These are phyloP conservation scores for Laguncularia racemosa DNA, from an alignment of 345 rosid species.

Conservation along the genomic window DNA sequence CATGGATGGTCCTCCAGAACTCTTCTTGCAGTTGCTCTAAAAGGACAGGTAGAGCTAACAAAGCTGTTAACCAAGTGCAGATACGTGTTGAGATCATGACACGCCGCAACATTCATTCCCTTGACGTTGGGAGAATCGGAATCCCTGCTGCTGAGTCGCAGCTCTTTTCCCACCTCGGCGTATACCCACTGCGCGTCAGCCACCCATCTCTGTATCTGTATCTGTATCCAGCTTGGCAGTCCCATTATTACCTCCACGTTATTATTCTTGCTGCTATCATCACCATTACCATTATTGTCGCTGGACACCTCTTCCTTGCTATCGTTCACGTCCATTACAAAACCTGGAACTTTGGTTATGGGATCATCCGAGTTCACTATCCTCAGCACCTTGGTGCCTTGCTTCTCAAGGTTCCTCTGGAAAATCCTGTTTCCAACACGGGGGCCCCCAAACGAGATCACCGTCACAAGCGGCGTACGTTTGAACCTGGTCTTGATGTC, in stretches of 20 bases:
- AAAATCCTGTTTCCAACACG: constrained; percentile 79
- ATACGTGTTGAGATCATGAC: constrained; percentile 82
- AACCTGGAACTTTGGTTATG: constrained; percentile 85
- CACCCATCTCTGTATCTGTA: constrained; percentile 41
- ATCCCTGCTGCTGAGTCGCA: constrained; percentile 54
- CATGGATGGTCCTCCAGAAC: constrained; percentile 17
- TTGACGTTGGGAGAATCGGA: constrained; percentile 42
- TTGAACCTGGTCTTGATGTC: constrained; percentile 57
- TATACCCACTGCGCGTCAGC: constrained; percentile 65
- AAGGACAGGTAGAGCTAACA: constrained; percentile 69
- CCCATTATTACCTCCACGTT: constrained; percentile 15
- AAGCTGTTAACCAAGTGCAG: constrained; percentile 60
- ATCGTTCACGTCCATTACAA: constrained; percentile 34
- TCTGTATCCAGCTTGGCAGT: constrained; percentile 52
- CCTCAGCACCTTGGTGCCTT: constrained; percentile 63
- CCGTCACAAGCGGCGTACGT: constrained; percentile 58
- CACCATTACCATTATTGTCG: constrained; percentile 9
- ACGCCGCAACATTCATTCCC: constrained; percentile 51
- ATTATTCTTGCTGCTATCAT: constrained; percentile 2
- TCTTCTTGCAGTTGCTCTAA: constrained; percentile 42
- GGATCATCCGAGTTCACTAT: constrained; percentile 86
- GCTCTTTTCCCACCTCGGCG: constrained; percentile 78
- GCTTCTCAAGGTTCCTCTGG: constrained; percentile 47
- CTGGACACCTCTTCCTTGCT: too few species aligned
- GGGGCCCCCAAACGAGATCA: constrained; percentile 90